Percentiles rank a stretch among this genome's conserved stretches.
Conservation (phyloP, 441 rosid genomes). For the Gossypium laxum region DNA sequence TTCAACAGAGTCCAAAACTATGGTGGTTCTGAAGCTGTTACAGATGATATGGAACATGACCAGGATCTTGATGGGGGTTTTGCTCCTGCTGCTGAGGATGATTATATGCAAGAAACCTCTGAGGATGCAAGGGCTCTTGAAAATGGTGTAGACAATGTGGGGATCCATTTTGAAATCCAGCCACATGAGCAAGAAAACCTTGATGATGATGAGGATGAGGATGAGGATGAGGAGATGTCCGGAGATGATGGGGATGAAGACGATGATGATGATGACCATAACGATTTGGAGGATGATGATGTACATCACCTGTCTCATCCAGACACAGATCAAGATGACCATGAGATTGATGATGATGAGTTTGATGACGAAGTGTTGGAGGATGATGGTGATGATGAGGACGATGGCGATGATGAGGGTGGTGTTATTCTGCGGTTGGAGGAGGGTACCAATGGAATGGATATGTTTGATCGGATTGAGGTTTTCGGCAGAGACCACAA, state of each 20-base stretch:
- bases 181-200: constrained; percentile 69
- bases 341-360: constrained; percentile 88
- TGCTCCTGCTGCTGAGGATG: constrained; percentile 62
- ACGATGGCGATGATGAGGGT: constrained; percentile 84
- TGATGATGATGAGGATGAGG: constrained; percentile 55
- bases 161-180: constrained; percentile 72
- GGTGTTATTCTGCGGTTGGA: constrained; percentile 85
- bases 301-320: constrained; percentile 84
- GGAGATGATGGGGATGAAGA: constrained; percentile 81
- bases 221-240: constrained; percentile 68
- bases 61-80: constrained; percentile 82
- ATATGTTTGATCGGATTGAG: constrained; percentile 89
- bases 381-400: constrained; percentile 90
- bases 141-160: constrained; percentile 62
- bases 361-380: constrained; percentile 92
- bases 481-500: constrained; percentile 78
- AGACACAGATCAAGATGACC: constrained; percentile 94
- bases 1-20: constrained; percentile 42
- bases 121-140: constrained; percentile 69
- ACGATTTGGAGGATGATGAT: constrained; percentile 78
- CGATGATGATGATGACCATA: constrained; percentile 69
- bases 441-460: constrained; percentile 88
- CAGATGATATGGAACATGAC: constrained; percentile 96
- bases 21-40: constrained; percentile 74
- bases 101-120: constrained; percentile 79